These are phyloP conservation scores for Chlorencoelia australis DNA, from an alignment of 2,329 filamentous ascomycete species.

Conservation along the genomic window DNA sequence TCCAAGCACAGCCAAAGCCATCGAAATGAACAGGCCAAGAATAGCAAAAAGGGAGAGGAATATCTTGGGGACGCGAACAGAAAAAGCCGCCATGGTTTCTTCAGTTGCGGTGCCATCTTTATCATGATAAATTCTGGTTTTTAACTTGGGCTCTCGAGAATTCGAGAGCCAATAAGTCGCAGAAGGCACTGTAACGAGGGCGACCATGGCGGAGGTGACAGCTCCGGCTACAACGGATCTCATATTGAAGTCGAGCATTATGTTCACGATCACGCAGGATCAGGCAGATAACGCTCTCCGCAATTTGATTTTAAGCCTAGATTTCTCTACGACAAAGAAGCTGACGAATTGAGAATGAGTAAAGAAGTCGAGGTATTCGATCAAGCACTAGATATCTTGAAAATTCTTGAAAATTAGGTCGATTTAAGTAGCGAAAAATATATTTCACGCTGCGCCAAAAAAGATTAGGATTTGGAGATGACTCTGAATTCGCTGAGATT, in stretches of 20 bases:
- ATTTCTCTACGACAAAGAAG: too few species aligned
- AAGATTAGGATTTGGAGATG: too few species aligned
- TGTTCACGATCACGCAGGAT: too few species aligned
- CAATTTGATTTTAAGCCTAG: too few species aligned
- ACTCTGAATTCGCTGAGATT: too few species aligned
- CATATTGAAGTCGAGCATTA: constrained; percentile 48
- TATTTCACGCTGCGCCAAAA: too few species aligned
- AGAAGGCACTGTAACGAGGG: constrained; percentile 31
- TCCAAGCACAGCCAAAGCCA: constrained; percentile 45
- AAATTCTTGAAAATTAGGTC: too few species aligned
- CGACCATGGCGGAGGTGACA: constrained; percentile 28
- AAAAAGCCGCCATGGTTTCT: constrained; percentile 52
- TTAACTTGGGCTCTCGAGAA: constrained; percentile 22
- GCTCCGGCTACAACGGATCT: constrained; percentile 17
- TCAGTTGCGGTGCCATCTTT: constrained; percentile 58
- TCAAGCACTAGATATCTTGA: too few species aligned
- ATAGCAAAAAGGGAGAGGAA: constrained; percentile 43
- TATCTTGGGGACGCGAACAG: constrained; percentile 46
- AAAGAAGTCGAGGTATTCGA: too few species aligned
- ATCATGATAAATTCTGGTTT: constrained; percentile 50
- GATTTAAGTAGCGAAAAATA: too few species aligned
- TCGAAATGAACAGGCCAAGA: constrained; percentile 43
- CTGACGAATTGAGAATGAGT: too few species aligned
- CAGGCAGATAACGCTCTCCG: too few species aligned
- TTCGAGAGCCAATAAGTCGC: constrained; percentile 29